Conservation (phyloP, 2,329 filamentous ascomycete species). For the Fusarium pilosicola region DNA sequence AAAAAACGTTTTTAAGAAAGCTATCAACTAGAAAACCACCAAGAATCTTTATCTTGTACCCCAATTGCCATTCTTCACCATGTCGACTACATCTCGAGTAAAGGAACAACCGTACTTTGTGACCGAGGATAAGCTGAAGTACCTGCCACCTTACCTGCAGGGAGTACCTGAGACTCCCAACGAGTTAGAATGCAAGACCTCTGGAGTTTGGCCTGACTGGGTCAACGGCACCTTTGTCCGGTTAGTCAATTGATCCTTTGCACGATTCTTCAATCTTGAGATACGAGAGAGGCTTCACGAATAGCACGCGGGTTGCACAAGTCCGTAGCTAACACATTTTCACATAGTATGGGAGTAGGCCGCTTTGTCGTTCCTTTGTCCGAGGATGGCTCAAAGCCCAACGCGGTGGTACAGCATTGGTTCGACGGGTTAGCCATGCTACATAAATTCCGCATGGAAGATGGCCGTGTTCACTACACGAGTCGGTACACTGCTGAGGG, state of each 20-base stretch:
- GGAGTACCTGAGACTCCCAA: not conserved
- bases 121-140: not conserved
- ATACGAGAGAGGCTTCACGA: not conserved
- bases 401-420: not conserved
- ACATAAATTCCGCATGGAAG: not conserved
- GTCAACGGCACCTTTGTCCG: not conserved
- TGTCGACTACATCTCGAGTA: not conserved
- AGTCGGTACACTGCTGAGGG: not conserved
- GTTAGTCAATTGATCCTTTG: not conserved
- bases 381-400: not conserved
- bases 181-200: not conserved
- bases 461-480: not conserved
- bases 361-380: not conserved
- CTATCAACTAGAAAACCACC: not conserved
- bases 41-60: accelerated
- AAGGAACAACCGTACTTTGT: not conserved
- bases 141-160: not conserved
- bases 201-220: not conserved
- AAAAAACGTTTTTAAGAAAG: too few species aligned
- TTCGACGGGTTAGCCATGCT: not conserved
- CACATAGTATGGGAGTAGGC: not conserved
- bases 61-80: not conserved
- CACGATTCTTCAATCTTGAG: accelerated
- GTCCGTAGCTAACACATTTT: accelerated
- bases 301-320: not conserved